Conservation (phyloP, 805 yeast species). For the Lipomyces yamadae region DNA sequence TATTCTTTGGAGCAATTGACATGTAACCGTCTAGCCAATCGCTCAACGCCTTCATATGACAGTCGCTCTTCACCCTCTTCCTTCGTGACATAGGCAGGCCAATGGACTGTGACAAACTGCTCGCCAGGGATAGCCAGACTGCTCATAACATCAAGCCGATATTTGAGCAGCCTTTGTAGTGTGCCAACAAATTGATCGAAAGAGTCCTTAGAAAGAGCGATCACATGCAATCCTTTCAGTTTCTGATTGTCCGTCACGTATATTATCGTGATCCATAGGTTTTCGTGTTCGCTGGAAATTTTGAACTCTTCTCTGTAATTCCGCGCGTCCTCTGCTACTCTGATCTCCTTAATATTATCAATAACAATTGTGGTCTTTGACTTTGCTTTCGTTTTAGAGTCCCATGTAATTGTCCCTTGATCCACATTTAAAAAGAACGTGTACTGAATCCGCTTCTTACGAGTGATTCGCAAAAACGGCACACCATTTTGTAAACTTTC, state of each 20-base stretch:
- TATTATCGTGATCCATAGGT: constrained; percentile 79
- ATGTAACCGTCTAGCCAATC: constrained; percentile 68
- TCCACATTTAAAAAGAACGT: constrained; percentile 61
- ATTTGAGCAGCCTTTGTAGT: constrained; percentile 58
- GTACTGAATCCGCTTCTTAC: constrained; percentile 66
- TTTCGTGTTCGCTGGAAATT: constrained; percentile 65
- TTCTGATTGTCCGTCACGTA: constrained; percentile 66
- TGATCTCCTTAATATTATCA: constrained; percentile 67
- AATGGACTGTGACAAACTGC: constrained; percentile 65
- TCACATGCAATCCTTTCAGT: constrained; percentile 77
- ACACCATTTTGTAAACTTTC: constrained; percentile 62
- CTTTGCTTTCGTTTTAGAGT: constrained; percentile 48
- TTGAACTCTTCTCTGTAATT: constrained; percentile 87
- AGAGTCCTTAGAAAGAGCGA: constrained; percentile 61
- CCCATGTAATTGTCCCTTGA: constrained; percentile 63
- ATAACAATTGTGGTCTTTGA: constrained; percentile 47
- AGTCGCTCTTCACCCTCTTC: constrained; percentile 41
- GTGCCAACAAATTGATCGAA: constrained; percentile 62
- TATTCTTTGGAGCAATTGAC: constrained; percentile 67
- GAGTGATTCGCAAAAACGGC: constrained; percentile 69
- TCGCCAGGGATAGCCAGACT: constrained; percentile 67
- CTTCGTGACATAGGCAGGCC: constrained; percentile 55
- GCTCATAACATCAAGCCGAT: constrained; percentile 65
- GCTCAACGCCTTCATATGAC: constrained; percentile 69
- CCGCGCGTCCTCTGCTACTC: constrained; percentile 71